phyloP scores from a whole-genome alignment of 1,284 basidiomycete genomes.

The Puccinia hordei region DNA sequence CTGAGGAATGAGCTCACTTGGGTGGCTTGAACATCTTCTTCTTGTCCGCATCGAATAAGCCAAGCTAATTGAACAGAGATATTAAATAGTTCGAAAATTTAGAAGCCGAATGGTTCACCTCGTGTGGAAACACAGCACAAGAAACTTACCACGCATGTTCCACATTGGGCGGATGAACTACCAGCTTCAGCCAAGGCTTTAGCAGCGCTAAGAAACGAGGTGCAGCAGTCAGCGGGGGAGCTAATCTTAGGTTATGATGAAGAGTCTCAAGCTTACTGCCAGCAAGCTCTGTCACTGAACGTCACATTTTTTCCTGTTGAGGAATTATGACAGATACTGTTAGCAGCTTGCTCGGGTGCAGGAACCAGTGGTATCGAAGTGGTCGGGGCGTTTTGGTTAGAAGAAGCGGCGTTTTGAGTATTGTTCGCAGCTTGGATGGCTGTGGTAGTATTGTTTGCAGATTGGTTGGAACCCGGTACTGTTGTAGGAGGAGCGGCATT shows the following conservation, averaged over 20 bases:
- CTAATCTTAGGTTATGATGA: not conserved
- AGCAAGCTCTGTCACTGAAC: conserved; percentile 4
- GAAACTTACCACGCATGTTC: conserved; percentile 15
- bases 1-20: not conserved
- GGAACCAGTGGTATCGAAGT: not conserved
- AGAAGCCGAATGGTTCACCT: not conserved
- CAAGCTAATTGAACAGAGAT: not conserved
- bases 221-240: not conserved
- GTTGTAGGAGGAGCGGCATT: too few relatives aligned
- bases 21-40: not conserved
- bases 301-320: conserved; percentile 1
- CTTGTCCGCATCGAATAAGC: conserved; percentile 22
- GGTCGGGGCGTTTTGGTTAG: not conserved
- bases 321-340: not conserved
- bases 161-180: not conserved
- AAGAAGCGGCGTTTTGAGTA: not conserved
- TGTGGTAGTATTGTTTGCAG: not conserved
- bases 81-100: not conserved
- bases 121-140: not conserved
- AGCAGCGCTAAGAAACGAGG: not conserved
- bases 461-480: not conserved
- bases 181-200: not conserved
- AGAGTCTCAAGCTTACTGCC: not conserved
- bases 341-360: not conserved
- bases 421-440: not conserved